Conservation (phyloP, 768 basidiomycete species). For the Tricholoma furcatifolium region DNA sequence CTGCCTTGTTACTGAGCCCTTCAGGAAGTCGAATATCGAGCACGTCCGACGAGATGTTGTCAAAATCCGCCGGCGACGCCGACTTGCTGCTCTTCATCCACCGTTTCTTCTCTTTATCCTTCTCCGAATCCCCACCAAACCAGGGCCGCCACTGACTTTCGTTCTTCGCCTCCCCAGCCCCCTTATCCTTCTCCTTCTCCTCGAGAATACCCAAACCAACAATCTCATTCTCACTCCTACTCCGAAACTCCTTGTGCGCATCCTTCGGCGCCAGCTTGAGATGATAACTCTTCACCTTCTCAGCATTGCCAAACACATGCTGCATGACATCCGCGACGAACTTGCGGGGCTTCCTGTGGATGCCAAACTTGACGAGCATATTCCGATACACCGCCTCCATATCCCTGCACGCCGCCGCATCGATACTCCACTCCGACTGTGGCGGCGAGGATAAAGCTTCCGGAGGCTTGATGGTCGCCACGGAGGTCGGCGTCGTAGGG, state of each 20-base stretch:
- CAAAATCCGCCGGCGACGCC: constrained; percentile 10
- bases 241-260: constrained; percentile 2
- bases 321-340: constrained; percentile 46
- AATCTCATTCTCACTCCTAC: neutral
- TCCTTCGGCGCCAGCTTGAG: constrained; percentile 54
- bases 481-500: constrained; percentile 8
- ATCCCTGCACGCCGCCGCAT: constrained; percentile 36
- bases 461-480: constrained; percentile 2
- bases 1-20: constrained; percentile 22
- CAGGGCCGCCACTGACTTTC: constrained; percentile 28
- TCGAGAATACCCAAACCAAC: neutral
- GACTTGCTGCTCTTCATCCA: constrained; percentile 19
- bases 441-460: constrained; percentile 10
- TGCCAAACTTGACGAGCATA: constrained; percentile 56
- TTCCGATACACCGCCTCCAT: constrained; percentile 58
- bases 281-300: constrained; percentile 48
- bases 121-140: constrained; percentile 37
- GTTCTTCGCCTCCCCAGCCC: constrained; percentile 25
- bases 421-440: constrained; percentile 38
- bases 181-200: constrained; percentile 21
- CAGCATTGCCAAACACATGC: constrained; percentile 49
- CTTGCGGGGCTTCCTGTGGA: constrained; percentile 52
- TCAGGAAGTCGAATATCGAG: constrained; percentile 25
- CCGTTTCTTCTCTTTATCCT: constrained; percentile 30
- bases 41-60: constrained; percentile 13